Evolutionary conservation across 2,329 filamentous ascomycete genomes (phyloP).

Genomic region (Phoma sp.): DNA sequence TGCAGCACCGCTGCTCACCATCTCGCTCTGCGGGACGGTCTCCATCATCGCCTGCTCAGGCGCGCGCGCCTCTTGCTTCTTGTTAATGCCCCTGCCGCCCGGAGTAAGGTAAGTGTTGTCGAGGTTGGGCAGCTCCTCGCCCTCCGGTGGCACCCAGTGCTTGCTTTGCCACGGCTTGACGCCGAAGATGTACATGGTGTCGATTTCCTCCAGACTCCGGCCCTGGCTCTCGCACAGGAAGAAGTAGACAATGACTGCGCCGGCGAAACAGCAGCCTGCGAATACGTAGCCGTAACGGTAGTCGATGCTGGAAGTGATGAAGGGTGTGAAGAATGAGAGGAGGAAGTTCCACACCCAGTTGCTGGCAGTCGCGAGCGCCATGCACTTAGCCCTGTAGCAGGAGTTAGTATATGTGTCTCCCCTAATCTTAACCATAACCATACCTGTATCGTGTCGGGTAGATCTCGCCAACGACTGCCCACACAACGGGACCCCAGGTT

Average conservation of each 20-base stretch:
- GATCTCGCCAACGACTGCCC: slow-evolving; percentile 71
- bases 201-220: slow-evolving; percentile 77
- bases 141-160: slow-evolving; percentile 54
- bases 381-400: slow-evolving; percentile 54
- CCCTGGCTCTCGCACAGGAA: slow-evolving; percentile 78
- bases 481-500: slow-evolving; percentile 74
- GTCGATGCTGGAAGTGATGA: slow-evolving; percentile 74
- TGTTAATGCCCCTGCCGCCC: slow-evolving; percentile 43
- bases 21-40: slow-evolving; percentile 17
- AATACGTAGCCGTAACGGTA: slow-evolving; percentile 80
- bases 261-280: slow-evolving; percentile 71
- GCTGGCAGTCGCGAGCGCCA: slow-evolving; percentile 53
- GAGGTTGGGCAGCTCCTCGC: slow-evolving; percentile 42
- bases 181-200: slow-evolving; percentile 70
- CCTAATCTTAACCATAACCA: too few relatives aligned
- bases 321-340: slow-evolving; percentile 75
- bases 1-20: slow-evolving; percentile 16
- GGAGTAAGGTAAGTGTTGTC: slow-evolving; percentile 44
- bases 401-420: too few relatives aligned
- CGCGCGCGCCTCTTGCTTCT: slow-evolving; percentile 39
- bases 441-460: slow-evolving; percentile 57
- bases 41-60: slow-evolving; percentile 34
- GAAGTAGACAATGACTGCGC: slow-evolving; percentile 72
- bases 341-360: slow-evolving; percentile 55
- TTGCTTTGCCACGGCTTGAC: slow-evolving; percentile 50